Conservation (phyloP, 805 yeast genomes). For the Schwanniomyces occidentalis region DNA sequence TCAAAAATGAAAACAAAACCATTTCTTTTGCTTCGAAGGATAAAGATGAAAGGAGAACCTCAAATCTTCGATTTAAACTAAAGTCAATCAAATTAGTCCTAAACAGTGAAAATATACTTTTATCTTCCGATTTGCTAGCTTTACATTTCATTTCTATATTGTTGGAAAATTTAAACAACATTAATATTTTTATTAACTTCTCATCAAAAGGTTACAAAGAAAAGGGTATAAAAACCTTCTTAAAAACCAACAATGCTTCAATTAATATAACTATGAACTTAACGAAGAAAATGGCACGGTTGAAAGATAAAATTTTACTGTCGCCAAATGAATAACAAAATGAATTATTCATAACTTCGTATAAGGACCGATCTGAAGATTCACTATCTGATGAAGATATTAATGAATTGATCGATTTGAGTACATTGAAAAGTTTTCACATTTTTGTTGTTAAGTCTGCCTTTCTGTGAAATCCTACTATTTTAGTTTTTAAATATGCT, state of each 20-base stretch:
- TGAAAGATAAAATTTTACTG: slow-evolving; percentile 13
- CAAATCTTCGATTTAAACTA: slow-evolving; percentile 9
- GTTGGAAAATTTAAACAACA: slow-evolving; percentile 9
- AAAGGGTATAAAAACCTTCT: slow-evolving; percentile 13
- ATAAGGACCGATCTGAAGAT: slow-evolving; percentile 14
- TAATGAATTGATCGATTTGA: slow-evolving; percentile 19
- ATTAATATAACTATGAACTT: slow-evolving; percentile 13
- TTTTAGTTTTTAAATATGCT: too few species aligned
- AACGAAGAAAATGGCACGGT: slow-evolving; percentile 14
- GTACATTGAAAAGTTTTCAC: slow-evolving; percentile 24
- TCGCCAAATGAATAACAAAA: slow-evolving; percentile 11
- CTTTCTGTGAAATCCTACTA: too few species aligned
- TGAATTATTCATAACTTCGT: slow-evolving; percentile 26
- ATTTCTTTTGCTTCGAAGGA: not conserved
- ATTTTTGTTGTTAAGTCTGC: slow-evolving; percentile 24
- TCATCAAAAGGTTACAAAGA: slow-evolving; percentile 15
- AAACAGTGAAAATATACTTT: slow-evolving; percentile 31
- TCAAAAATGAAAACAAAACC: too few species aligned
- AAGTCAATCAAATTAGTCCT: slow-evolving; percentile 27
- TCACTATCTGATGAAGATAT: slow-evolving; percentile 21
- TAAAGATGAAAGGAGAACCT: not conserved
- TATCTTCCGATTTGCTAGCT: slow-evolving; percentile 34
- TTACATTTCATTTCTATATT: slow-evolving; percentile 27
- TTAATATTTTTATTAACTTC: slow-evolving; percentile 22
- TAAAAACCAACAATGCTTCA: slow-evolving; percentile 9